phyloP scores from a whole-genome alignment of 495 filamentous ascomycete species.

The Letharia columbiana region DNA sequence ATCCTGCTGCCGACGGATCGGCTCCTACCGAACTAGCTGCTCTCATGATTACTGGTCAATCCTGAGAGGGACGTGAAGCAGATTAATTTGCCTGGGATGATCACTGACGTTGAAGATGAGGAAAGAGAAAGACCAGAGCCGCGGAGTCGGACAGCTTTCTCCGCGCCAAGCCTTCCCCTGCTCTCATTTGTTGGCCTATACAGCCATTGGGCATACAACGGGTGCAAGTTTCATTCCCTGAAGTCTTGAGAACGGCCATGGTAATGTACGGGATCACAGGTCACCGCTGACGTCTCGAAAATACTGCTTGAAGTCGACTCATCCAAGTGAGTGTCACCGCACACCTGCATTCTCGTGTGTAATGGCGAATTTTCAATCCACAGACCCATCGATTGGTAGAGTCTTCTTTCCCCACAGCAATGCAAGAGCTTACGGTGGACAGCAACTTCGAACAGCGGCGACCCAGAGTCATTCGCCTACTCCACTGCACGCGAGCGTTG shows the following conservation, averaged over 20 bases:
- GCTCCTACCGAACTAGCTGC: no score
- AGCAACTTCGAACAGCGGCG: slow-evolving; percentile 14
- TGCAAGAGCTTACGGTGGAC: neutral
- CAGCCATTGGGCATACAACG: neutral
- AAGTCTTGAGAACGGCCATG: neutral
- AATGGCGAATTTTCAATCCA: slow-evolving; percentile 5
- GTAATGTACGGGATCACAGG: neutral
- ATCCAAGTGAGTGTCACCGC: neutral
- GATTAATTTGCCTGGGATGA: no score
- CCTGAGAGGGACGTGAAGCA: no score
- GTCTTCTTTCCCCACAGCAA: neutral
- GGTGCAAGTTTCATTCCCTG: neutral
- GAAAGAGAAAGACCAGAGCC: no score
- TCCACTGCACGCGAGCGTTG: slow-evolving; percentile 14
- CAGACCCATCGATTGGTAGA: slow-evolving; percentile 3
- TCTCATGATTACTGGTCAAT: no score
- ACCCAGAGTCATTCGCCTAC: slow-evolving; percentile 16
- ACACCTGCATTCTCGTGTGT: neutral
- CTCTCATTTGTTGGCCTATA: neutral
- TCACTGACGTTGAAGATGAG: no score
- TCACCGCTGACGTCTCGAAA: neutral
- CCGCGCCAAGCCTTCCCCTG: no score
- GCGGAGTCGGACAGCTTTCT: no score
- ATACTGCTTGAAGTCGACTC: neutral
- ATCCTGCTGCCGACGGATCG: no score